Conservation (phyloP, 805 yeast genomes). For the Lipomyces yamadae region DNA sequence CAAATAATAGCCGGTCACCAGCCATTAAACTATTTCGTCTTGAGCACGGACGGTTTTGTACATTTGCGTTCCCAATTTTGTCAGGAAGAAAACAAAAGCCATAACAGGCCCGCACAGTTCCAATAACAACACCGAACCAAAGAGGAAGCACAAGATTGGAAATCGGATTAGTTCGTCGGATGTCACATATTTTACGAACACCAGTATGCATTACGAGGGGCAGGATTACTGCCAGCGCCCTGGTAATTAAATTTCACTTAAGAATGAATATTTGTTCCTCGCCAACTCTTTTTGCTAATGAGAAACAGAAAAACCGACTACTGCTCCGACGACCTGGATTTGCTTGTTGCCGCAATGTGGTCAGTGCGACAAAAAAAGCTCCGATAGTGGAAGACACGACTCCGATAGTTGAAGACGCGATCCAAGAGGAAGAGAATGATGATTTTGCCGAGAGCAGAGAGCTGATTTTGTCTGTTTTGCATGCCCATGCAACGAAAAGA, state of each 20-base stretch:
- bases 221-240: neutral
- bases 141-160: neutral
- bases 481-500: slow-evolving; percentile 90
- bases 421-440: neutral
- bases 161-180: neutral
- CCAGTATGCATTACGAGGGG: neutral
- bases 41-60: neutral
- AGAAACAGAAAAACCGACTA: neutral
- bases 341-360: neutral
- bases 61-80: neutral
- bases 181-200: neutral
- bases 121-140: neutral
- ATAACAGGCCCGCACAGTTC: too few relatives aligned
- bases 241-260: neutral
- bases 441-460: slow-evolving; percentile 46
- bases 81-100: too few relatives aligned
- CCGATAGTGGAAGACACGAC: neutral
- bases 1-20: too few relatives aligned
- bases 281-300: neutral
- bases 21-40: neutral
- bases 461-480: slow-evolving; percentile 79
- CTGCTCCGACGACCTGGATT: neutral
- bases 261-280: too few relatives aligned
- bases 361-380: neutral
- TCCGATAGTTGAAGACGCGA: slow-evolving; percentile 1